These are phyloP conservation scores for Pythium monospermum DNA, from an alignment of 352 stramenopile species.

Conservation along the genomic window DNA sequence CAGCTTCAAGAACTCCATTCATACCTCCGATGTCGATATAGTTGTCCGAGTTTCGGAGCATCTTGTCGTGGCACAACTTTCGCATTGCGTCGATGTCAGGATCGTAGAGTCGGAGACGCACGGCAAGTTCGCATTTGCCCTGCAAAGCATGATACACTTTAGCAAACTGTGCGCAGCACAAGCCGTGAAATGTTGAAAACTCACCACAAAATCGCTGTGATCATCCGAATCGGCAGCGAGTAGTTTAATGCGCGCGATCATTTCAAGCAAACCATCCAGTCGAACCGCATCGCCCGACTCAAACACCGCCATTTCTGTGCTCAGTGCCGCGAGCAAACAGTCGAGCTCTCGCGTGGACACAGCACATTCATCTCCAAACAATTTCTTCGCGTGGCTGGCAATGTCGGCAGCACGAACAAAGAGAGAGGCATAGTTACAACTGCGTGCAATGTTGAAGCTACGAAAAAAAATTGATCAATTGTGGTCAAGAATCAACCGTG, in stretches of 20 bases:
- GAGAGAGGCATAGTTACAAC: slow-evolving; percentile 33
- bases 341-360: slow-evolving; percentile 31
- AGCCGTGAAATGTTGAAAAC: background rate
- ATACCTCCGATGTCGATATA: slow-evolving; percentile 60
- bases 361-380: slow-evolving; percentile 34
- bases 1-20: background rate
- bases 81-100: slow-evolving; percentile 44
- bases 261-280: slow-evolving; percentile 32
- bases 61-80: slow-evolving; percentile 42
- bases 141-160: too few relatives aligned
- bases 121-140: slow-evolving; percentile 41
- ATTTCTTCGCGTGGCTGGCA: slow-evolving; percentile 31
- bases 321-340: slow-evolving; percentile 57
- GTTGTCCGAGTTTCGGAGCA: slow-evolving; percentile 24
- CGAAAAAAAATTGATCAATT: background rate
- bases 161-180: too few relatives aligned
- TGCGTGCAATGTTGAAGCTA: slow-evolving; percentile 74
- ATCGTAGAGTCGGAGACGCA: slow-evolving; percentile 61
- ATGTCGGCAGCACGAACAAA: slow-evolving; percentile 64
- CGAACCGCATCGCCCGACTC: slow-evolving; percentile 35
- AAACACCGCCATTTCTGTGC: slow-evolving; percentile 45
- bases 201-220: slow-evolving; percentile 33
- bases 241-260: slow-evolving; percentile 37
- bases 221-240: slow-evolving; percentile 13
- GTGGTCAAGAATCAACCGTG: too few relatives aligned